phyloP scores from a whole-genome alignment of 2,329 filamentous ascomycete species.

The Huntiella omanensis region DNA sequence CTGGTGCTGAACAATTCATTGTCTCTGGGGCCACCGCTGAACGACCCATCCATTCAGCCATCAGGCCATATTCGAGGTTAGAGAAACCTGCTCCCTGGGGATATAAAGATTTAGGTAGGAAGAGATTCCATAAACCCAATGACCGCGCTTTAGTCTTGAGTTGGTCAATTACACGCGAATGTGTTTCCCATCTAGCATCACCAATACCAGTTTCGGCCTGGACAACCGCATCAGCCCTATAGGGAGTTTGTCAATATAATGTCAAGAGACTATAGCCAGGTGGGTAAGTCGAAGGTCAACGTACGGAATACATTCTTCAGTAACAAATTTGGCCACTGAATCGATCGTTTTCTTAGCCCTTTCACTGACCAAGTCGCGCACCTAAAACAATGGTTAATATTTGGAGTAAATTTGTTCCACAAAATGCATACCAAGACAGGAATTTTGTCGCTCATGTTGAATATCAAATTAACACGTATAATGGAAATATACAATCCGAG shows the following conservation, averaged over 20 bases:
- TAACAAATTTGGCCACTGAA: conserved; percentile 83
- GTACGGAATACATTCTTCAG: conserved; percentile 79
- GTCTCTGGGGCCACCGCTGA: conserved; percentile 69
- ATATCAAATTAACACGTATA: not conserved
- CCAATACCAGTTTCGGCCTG: conserved; percentile 63
- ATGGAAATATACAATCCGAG: too few species aligned
- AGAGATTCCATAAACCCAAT: conserved; percentile 95
- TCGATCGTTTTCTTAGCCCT: conserved; percentile 70
- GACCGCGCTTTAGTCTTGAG: conserved; percentile 69
- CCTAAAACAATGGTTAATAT: conserved; percentile 18
- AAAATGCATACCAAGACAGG: conserved; percentile 5
- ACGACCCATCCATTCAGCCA: conserved; percentile 90
- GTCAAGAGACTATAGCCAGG: not conserved
- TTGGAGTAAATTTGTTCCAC: not conserved
- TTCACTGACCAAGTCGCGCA: conserved; percentile 51
- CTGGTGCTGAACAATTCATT: conserved; percentile 75
- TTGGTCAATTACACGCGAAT: conserved; percentile 70
- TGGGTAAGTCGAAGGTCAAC: conserved; percentile 14
- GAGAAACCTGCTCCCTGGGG: conserved; percentile 85
- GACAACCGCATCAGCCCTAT: conserved; percentile 59
- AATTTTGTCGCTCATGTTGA: conserved; percentile 9
- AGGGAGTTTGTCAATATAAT: conserved; percentile 7
- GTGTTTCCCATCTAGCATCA: conserved; percentile 56
- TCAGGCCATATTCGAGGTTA: conserved; percentile 92
- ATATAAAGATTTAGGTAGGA: conserved; percentile 87